Percentiles rank a stretch among this genome's conserved stretches.
phyloP scores from a whole-genome alignment of 805 yeast genomes.

The Novakomyces olei region DNA sequence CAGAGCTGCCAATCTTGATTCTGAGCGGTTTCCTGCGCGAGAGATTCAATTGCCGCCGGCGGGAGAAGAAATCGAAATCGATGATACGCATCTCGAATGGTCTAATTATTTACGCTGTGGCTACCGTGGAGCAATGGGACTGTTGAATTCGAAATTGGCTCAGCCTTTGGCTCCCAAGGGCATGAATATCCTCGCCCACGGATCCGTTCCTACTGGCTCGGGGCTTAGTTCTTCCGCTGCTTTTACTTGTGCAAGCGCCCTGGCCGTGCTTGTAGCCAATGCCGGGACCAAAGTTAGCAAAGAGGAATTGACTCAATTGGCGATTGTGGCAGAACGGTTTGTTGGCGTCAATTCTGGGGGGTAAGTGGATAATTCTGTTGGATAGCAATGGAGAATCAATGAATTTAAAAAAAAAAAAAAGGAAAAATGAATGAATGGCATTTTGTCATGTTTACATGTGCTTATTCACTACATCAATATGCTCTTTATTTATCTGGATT shows the following conservation, averaged over 20 bases:
- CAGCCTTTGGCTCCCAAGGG: slow-evolving; percentile 21
- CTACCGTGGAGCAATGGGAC: slow-evolving; percentile 33
- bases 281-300: slow-evolving; percentile 20
- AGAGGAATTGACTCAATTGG: slow-evolving; percentile 32
- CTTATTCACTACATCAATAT: too few species aligned
- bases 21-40: slow-evolving; percentile 11
- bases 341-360: slow-evolving; percentile 65
- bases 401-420: too few species aligned
- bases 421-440: too few species aligned
- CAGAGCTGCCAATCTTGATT: slow-evolving; percentile 18
- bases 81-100: slow-evolving; percentile 33
- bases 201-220: slow-evolving; percentile 50
- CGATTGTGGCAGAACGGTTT: slow-evolving; percentile 45
- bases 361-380: too few species aligned
- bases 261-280: slow-evolving; percentile 29
- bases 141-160: slow-evolving; percentile 17
- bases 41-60: slow-evolving; percentile 8
- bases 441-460: too few species aligned
- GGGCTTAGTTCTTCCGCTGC: slow-evolving; percentile 57
- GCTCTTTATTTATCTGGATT: too few species aligned
- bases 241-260: slow-evolving; percentile 40
- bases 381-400: too few species aligned
- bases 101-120: slow-evolving; percentile 50
- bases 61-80: slow-evolving; percentile 20
- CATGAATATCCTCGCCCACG: slow-evolving; percentile 31